Conservation (phyloP, 805 yeast species). For the Wickerhamomyces xylosicus region DNA sequence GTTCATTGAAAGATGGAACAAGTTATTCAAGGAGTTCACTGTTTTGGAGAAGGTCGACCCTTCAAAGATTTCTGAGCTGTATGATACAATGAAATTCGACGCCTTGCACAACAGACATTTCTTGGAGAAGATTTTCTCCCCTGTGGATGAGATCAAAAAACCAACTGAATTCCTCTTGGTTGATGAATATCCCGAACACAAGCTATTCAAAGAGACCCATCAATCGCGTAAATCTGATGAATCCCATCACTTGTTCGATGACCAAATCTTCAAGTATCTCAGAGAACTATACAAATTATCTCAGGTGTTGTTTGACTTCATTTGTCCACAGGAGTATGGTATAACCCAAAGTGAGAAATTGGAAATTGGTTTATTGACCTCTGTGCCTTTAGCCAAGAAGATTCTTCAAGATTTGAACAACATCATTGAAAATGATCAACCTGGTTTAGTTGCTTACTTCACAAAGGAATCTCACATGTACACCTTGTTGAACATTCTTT, state of each 20-base stretch:
- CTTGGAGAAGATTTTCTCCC: slow-evolving; percentile 71
- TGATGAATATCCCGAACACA: slow-evolving; percentile 20
- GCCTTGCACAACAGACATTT: slow-evolving; percentile 92
- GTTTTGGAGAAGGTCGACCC: slow-evolving; percentile 96
- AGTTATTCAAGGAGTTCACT: slow-evolving; percentile 82
- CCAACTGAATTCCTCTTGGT: slow-evolving; percentile 19
- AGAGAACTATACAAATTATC: slow-evolving; percentile 85
- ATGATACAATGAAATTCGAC: slow-evolving; percentile 97
- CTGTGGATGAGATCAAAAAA: slow-evolving; percentile 34
- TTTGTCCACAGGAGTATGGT: slow-evolving; percentile 98
- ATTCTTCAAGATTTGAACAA: slow-evolving; percentile 70
- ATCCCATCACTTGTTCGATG: slow-evolving; percentile 55
- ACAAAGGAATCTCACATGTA: slow-evolving; percentile 97
- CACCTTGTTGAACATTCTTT: slow-evolving; percentile 80
- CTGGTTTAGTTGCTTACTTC: slow-evolving; percentile 83
- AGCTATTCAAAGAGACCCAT: slow-evolving; percentile 14
- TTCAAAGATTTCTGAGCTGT: slow-evolving; percentile 88
- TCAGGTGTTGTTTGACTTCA: slow-evolving; percentile 90
- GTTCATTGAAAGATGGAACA: slow-evolving; percentile 96
- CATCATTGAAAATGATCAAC: slow-evolving; percentile 69
- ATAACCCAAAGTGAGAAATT: slow-evolving; percentile 90
- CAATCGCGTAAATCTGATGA: slow-evolving; percentile 9
- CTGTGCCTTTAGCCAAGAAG: slow-evolving; percentile 87
- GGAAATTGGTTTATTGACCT: slow-evolving; percentile 90
- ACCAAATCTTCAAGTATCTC: slow-evolving; percentile 65